Conservation (phyloP, 2,329 filamentous ascomycete species). For the Fusarium cicatricum region DNA sequence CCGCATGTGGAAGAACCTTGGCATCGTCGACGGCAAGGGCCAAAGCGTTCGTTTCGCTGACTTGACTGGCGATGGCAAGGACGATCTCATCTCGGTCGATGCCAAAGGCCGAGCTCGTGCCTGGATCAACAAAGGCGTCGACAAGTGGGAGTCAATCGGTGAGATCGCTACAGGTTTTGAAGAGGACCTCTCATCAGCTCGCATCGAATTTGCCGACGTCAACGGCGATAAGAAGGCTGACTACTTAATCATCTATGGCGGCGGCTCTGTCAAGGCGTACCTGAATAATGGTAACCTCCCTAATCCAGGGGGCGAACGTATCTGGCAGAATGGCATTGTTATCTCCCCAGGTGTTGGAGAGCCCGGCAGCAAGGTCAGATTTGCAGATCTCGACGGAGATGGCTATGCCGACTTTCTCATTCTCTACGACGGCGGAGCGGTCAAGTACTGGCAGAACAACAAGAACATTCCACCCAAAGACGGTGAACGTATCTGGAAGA, state of each 20-base stretch:
- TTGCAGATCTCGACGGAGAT: constrained; percentile 2
- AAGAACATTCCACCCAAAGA: background rate
- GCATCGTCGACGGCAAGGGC: background rate
- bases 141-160: constrained; percentile 2
- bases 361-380: background rate
- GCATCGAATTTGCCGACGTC: constrained; percentile 7
- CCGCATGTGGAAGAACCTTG: constrained; percentile 33
- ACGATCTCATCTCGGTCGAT: constrained; percentile 3
- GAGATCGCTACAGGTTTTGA: constrained; percentile 9
- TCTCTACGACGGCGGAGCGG: background rate
- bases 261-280: constrained; percentile 3
- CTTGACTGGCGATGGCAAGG: background rate
- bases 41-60: background rate
- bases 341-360: background rate
- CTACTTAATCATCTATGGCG: constrained; percentile 3
- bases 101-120: background rate
- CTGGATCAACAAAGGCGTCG: constrained; percentile 9
- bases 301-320: background rate
- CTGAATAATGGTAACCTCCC: constrained; percentile 3
- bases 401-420: background rate
- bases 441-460: constrained; percentile 9
- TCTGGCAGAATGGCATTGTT: background rate
- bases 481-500: background rate
- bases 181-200: constrained; percentile 3
- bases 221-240: background rate